These are phyloP conservation scores for Carex myosuroides DNA, from an alignment of 176 grass and related monocot species.

Conservation along the genomic window DNA sequence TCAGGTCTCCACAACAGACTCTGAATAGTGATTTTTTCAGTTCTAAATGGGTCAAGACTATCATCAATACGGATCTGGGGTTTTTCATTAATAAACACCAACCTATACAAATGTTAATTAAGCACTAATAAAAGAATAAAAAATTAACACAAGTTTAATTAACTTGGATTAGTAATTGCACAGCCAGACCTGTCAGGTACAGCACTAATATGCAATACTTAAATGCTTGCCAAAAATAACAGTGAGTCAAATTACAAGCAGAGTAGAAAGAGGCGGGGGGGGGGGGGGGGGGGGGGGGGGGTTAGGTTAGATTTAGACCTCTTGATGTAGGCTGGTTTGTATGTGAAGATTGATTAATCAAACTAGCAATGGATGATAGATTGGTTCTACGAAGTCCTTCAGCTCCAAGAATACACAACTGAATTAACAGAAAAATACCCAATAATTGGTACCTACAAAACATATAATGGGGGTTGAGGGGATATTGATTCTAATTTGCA, in stretches of 20 bases:
- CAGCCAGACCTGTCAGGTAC: not conserved
- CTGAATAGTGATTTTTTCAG: not conserved
- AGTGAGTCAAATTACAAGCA: not conserved
- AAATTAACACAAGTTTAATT: not conserved
- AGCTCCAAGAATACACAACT: constrained; percentile 88
- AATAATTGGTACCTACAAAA: constrained; percentile 92
- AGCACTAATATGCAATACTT: constrained; percentile 9
- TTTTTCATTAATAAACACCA: not conserved
- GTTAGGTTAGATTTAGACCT: constrained; percentile 29
- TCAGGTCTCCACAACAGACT: not conserved
- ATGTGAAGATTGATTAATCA: constrained; percentile 61
- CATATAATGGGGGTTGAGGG: not conserved
- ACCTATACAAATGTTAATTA: not conserved
- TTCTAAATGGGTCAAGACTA: not conserved
- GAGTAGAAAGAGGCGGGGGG: constrained; percentile 5
- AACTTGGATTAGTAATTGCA: not conserved
- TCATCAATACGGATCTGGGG: not conserved
- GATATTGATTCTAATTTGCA: not conserved
- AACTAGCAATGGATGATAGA: constrained; percentile 82
- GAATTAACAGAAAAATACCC: constrained; percentile 89
- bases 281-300: not conserved
- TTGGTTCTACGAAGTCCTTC: constrained; percentile 86
- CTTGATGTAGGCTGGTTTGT: constrained; percentile 43
- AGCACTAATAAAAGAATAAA: not conserved
- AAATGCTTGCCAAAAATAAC: constrained; percentile 20